Base-by-base conservation (phyloP, 768 basidiomycete species). In the Trametes villosa region DNA sequence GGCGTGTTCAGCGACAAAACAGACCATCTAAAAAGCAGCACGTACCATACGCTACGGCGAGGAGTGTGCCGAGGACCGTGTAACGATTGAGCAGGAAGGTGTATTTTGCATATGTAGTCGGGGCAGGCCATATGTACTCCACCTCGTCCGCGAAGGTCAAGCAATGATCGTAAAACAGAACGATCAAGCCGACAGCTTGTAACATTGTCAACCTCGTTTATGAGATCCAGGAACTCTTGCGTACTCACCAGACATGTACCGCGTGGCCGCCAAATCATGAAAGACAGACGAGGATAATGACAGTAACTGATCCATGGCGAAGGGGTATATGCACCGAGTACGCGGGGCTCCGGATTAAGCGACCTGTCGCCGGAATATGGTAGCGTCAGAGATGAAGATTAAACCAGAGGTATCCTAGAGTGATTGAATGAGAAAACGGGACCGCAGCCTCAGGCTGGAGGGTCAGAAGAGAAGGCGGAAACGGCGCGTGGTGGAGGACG, bases 71-170 rank as follows among this genome's bases (percentile, higher is more conserved):
- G 27, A 75, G 70, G 0, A 79, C 74, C 0, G 69, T 27, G 62
- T 82, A 82, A 2, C 79, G 74, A 57, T 79, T 72, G 9, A 76
- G 33, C 27, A 82, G 66, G 65, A 79, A 80, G 2, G 76, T 65
- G 42, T 75, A 58, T 52, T 80, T 82, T 1, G 74, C 70, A 24
- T 74, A 68, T 0, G 75, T 76, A 53, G 64, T 64, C 50, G 70
- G 73, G 0, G 79, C 76, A 18, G 59, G 66, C 79, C 80, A 82
- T 20, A 81, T 71, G 48, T 75, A 71, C 36, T 69, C 58, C 29
- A 81, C 70, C 62, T 81, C 81, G 34, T 79, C 75, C 7, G 65
- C 59, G 26, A 81, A 69, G 3, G 78, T 74, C 33, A 81, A 59
- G 26, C 74, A 22, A 53, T 81, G 78, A 61, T 82, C 78, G 59